phyloP scores from a whole-genome alignment of 2,329 filamentous ascomycete species.

The Leptographium procerum region DNA sequence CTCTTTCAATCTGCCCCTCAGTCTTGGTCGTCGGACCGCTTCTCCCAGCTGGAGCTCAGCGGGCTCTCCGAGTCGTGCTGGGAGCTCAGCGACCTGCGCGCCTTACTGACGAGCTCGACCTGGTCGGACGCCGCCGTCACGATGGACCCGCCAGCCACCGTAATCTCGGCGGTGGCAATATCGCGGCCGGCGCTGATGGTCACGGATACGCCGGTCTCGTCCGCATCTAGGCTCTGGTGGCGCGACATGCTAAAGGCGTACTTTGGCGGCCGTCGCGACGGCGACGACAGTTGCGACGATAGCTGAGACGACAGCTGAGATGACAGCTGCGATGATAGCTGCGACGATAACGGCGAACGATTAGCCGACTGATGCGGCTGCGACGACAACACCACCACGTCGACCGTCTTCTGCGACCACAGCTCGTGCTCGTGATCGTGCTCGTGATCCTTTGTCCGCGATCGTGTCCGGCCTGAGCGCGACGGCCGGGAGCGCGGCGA shows the following conservation, averaged over 20 bases:
- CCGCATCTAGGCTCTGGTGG: background rate
- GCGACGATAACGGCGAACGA: too few relatives aligned
- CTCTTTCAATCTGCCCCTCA: background rate
- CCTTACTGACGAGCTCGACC: background rate
- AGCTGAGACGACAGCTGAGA: background rate
- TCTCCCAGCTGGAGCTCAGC: background rate
- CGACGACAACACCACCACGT: slow-evolving; percentile 6
- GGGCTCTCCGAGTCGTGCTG: background rate
- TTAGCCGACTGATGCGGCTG: too few relatives aligned
- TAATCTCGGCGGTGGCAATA: background rate
- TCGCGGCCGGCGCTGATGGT: background rate
- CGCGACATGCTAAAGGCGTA: background rate
- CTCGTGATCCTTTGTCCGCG: background rate
- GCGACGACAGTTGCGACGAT: background rate
- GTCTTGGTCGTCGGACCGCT: background rate
- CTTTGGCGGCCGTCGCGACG: background rate
- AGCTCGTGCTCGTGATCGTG: background rate
- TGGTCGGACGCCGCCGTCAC: background rate
- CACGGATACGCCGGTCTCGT: background rate
- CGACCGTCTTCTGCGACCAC: background rate
- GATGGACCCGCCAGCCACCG: background rate
- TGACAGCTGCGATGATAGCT: background rate
- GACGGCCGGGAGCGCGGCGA: background rate
- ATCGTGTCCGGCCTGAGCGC: background rate
- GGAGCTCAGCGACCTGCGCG: background rate